phyloP scores from a whole-genome alignment of 495 filamentous ascomycete genomes.

The Podospora bellae-mahoneyi region DNA sequence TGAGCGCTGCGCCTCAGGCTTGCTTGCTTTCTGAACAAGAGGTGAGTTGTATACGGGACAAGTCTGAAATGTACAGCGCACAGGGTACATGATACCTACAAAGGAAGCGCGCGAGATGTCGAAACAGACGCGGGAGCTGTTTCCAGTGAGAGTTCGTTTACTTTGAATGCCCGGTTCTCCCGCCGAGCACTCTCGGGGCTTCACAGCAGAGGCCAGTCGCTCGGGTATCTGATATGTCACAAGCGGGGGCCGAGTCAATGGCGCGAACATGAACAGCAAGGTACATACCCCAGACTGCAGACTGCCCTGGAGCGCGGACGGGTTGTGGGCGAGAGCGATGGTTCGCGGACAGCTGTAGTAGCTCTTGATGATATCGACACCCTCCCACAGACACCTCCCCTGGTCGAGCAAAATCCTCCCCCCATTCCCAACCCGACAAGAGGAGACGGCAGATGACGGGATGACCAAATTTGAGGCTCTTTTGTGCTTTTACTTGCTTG shows the following conservation, averaged over 20 bases:
- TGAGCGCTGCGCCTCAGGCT: slow-evolving; percentile 1
- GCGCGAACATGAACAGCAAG: neutral
- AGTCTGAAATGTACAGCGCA: neutral
- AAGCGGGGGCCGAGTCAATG: neutral
- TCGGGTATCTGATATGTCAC: neutral
- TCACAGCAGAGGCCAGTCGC: neutral
- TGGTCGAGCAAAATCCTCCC: neutral
- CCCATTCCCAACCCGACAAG: neutral
- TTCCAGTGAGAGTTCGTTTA: neutral
- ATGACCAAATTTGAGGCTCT: neutral
- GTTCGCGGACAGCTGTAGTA: neutral
- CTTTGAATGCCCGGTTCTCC: neutral
- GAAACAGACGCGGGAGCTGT: neutral
- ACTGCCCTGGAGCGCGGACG: neutral
- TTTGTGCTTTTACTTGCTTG: neutral
- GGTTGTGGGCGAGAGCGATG: neutral
- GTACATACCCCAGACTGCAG: neutral
- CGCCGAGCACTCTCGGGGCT: neutral
- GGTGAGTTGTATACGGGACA: neutral
- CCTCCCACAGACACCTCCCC: neutral
- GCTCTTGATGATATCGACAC: neutral
- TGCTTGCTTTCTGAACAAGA: neutral
- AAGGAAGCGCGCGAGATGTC: neutral
- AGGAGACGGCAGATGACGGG: neutral
- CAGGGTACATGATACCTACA: neutral